Conservation (phyloP, 306 rosid species). For the Alnus glutinosa region DNA sequence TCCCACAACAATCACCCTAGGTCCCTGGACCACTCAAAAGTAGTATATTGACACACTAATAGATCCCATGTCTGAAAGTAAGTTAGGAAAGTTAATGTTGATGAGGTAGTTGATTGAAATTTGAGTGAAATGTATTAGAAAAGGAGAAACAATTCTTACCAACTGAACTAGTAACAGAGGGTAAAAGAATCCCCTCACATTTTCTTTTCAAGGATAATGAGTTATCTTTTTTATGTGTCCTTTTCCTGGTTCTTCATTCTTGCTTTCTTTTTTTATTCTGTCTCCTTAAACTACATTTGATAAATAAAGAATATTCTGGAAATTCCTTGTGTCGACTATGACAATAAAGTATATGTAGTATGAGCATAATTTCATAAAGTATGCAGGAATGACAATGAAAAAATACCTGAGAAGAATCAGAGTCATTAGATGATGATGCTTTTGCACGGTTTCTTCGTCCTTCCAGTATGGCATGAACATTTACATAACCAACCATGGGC, state of each 20-base stretch:
- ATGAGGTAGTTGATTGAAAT: not conserved
- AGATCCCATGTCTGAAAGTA: not conserved
- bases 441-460: slow-evolving; percentile 83
- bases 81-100: too few relatives aligned
- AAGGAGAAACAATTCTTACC: not conserved
- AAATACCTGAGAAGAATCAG: slow-evolving; percentile 62
- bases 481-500: slow-evolving; percentile 89
- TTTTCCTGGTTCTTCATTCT: not conserved
- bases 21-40: slow-evolving; percentile 64
- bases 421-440: slow-evolving; percentile 56
- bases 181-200: not conserved
- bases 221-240: not conserved
- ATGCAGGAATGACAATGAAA: not conserved
- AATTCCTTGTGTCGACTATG: not conserved
- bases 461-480: slow-evolving; percentile 87
- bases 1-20: slow-evolving; percentile 95
- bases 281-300: not conserved
- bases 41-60: slow-evolving; percentile 18
- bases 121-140: not conserved
- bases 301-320: not conserved
- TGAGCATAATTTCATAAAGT: too few relatives aligned
- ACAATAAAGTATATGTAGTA: too few relatives aligned
- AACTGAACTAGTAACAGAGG: not conserved
- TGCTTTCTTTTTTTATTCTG: not conserved
- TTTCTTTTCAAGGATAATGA: not conserved